These are phyloP conservation scores for Ogataea pignaliae DNA, from an alignment of 805 yeast genomes.

Conservation along the genomic window DNA sequence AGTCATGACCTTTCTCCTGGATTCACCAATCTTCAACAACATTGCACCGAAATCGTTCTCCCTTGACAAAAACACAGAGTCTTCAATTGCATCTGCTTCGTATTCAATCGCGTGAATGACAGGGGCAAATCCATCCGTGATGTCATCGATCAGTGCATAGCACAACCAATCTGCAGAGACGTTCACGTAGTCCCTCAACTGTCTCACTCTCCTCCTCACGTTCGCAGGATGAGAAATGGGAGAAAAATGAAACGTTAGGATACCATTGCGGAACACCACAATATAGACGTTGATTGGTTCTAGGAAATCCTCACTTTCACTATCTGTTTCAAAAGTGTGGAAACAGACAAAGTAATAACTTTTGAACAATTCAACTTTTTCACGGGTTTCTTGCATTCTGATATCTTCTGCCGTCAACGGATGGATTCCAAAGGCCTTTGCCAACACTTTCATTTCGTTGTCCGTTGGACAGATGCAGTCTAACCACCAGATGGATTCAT, in stretches of 20 bases:
- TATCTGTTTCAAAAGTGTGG: constrained; percentile 89
- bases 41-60: constrained; percentile 70
- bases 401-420: constrained; percentile 98
- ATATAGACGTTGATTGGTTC: constrained; percentile 77
- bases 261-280: constrained; percentile 66
- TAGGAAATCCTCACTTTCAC: constrained; percentile 75
- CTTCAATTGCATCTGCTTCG: constrained; percentile 81
- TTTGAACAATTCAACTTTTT: constrained; percentile 89
- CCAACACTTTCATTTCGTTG: constrained; percentile 84
- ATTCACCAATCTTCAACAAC: constrained; percentile 81
- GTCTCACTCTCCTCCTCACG: constrained; percentile 79
- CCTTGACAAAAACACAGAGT: constrained; percentile 76
- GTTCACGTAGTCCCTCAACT: constrained; percentile 69
- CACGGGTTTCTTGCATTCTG: constrained; percentile 93
- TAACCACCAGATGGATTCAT: constrained; percentile 90
- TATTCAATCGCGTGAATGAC: constrained; percentile 72
- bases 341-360: constrained; percentile 94
- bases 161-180: constrained; percentile 81
- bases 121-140: constrained; percentile 81
- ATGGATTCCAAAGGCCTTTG: constrained; percentile 94
- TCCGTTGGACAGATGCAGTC: constrained; percentile 94
- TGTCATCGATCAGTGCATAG: constrained; percentile 78
- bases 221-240: constrained; percentile 68
- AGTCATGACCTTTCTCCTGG: constrained; percentile 89
- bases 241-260: constrained; percentile 64